Percentiles rank a stretch among this genome's conserved stretches.
These are phyloP conservation scores for Begonia masoniana DNA, from an alignment of 306 rosid genomes.

Conservation along the genomic window DNA sequence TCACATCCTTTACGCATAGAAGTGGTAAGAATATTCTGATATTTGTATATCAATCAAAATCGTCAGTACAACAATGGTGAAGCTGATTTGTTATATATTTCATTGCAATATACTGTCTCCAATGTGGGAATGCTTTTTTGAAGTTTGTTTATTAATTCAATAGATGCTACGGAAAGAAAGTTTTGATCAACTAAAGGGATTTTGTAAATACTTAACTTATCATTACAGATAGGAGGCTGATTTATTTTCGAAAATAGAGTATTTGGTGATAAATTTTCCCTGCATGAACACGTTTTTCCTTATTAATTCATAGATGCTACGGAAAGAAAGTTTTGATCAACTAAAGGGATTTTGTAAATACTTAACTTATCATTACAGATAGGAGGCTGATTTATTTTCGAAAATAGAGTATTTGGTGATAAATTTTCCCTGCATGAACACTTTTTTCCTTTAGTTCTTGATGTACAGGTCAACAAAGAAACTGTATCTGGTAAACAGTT, in stretches of 20 bases:
- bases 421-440: not conserved
- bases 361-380: not conserved
- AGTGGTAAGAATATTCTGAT: conserved; percentile 28
- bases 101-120: too few relatives aligned
- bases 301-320: too few relatives aligned
- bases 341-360: too few relatives aligned
- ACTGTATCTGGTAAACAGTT: conserved; percentile 56
- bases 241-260: not conserved
- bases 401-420: not conserved
- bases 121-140: too few relatives aligned
- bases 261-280: not conserved
- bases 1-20: conserved; percentile 79
- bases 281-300: conserved; percentile 7
- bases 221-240: not conserved
- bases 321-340: too few relatives aligned
- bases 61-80: too few relatives aligned
- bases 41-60: too few relatives aligned
- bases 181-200: too few relatives aligned
- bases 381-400: not conserved
- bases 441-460: conserved; percentile 28
- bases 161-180: too few relatives aligned
- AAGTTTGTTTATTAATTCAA: too few relatives aligned
- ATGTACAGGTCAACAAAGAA: conserved; percentile 45
- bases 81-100: too few relatives aligned
- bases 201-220: not conserved